Conservation (phyloP, 768 basidiomycete genomes). For the Leucocoprinus sp. region DNA sequence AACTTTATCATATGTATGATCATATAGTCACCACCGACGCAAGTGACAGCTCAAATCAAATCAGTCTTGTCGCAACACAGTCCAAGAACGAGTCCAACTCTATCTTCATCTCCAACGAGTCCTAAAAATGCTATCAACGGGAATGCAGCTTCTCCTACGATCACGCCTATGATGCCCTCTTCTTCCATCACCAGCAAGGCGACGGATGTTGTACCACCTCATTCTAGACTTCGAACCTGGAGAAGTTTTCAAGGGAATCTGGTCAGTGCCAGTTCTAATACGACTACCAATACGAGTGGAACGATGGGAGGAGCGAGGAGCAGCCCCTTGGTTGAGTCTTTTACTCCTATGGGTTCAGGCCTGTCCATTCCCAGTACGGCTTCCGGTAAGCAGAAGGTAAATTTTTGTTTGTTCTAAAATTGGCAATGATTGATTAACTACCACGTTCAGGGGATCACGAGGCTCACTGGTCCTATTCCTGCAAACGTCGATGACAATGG, state of each 20-base stretch:
- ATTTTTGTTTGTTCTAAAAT: background rate
- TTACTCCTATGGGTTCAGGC: background rate
- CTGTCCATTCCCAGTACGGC: background rate
- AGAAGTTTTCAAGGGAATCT: background rate
- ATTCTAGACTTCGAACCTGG: background rate
- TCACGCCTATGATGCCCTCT: background rate
- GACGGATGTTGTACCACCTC: background rate
- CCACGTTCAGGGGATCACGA: too few species aligned
- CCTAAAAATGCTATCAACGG: background rate
- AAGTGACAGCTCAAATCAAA: background rate
- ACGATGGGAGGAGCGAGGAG: background rate
- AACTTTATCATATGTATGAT: background rate
- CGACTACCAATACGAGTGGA: too few species aligned
- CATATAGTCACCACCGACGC: background rate
- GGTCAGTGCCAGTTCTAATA: background rate
- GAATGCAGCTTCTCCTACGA: background rate
- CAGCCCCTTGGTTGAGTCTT: background rate
- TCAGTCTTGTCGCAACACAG: background rate
- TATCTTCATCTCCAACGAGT: background rate
- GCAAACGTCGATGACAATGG: too few species aligned
- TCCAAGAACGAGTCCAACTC: slow-evolving; percentile 1
- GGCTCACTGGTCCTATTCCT: too few species aligned
- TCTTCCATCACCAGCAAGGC: too few species aligned
- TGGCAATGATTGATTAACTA: background rate
- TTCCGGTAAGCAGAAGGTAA: background rate